A percentile compares a stretch with the other conserved stretches of the same genome.
Evolutionary conservation across 148 eudicot genomes (phyloP).

Genomic region (Mesembryanthemum crystallinum): DNA sequence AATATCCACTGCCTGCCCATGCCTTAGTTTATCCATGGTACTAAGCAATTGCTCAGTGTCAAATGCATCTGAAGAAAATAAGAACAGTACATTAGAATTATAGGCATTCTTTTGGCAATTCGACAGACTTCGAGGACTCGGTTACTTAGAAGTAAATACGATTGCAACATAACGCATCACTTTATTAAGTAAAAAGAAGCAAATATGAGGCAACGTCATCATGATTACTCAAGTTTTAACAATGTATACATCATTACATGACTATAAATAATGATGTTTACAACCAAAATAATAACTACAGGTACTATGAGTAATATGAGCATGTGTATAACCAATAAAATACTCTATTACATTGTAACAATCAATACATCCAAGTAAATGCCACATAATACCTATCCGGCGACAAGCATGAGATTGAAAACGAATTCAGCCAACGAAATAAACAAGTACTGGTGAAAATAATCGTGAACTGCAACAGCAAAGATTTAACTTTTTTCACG

Average conservation of each 20-base stretch:
- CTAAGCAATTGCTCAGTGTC: conserved; percentile 73
- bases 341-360: too few species aligned
- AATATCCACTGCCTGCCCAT: conserved; percentile 84
- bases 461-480: not conserved
- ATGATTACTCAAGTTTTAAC: too few species aligned
- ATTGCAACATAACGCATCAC: too few species aligned
- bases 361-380: too few species aligned
- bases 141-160: too few species aligned
- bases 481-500: not conserved
- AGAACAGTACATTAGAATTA: conserved; percentile 18
- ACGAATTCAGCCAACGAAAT: not conserved
- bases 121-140: not conserved
- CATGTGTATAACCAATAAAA: too few species aligned
- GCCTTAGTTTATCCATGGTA: conserved; percentile 76
- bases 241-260: too few species aligned
- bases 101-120: not conserved
- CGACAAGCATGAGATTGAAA: not conserved
- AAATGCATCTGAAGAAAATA: conserved; percentile 77
- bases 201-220: too few species aligned
- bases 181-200: too few species aligned
- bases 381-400: not conserved
- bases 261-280: too few species aligned
- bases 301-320: too few species aligned
- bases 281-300: too few species aligned
- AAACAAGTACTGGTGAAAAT: not conserved